Base-by-base conservation (phyloP, 2,329 filamentous ascomycete genomes). In the Fusarium coicis region DNA sequence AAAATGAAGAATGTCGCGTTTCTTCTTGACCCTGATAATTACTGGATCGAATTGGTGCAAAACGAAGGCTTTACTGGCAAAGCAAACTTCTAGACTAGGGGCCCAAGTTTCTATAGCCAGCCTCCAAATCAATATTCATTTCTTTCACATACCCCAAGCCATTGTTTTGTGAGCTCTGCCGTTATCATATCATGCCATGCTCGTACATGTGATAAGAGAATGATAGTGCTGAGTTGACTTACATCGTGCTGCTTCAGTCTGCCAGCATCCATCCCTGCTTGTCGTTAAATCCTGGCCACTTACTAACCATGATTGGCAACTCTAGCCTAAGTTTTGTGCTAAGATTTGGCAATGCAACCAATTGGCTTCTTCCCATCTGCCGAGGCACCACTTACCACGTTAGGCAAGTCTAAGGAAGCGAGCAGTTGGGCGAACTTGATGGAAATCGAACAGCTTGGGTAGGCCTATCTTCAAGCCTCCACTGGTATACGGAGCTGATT, bases 101-200 rank as follows among this genome's bases (percentile, higher is more conserved):
- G 14, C 18, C 2, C 14, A 10, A 28, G 14, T 28, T 28, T 30
- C 34, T 18, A n/a, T n/a, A 14, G 23, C 5, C 19, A 54, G 34
- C 50, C 23, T 54, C 14, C 8, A n/a, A 6, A 12, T 53, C 23
- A 26, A 7, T 28, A 39, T 37, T 4, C 14, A 53, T 15, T 12
- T 53, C 12, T 16, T 26, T 12, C 3, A 8, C 9, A 9, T 4
- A n/a, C 0, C 23, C 12, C n/a, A 9, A 5, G 21, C 0, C 3
- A 21, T 28, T 39, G 2, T 9, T 9, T 14, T 16, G 11, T 34
- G 30, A 9, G 1, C 14, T 21, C 7, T 28, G 7, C 18, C 18
- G 2, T 5, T 21, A 18, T 14, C 34, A 5, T 2, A 28, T 4
- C 7, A 40, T n/a, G 4, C 4, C 23, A n/a, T 30, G 23, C 4